These are phyloP conservation scores for Dipodascopsis uninucleata DNA, from an alignment of 805 yeast species.

Conservation along the genomic window DNA sequence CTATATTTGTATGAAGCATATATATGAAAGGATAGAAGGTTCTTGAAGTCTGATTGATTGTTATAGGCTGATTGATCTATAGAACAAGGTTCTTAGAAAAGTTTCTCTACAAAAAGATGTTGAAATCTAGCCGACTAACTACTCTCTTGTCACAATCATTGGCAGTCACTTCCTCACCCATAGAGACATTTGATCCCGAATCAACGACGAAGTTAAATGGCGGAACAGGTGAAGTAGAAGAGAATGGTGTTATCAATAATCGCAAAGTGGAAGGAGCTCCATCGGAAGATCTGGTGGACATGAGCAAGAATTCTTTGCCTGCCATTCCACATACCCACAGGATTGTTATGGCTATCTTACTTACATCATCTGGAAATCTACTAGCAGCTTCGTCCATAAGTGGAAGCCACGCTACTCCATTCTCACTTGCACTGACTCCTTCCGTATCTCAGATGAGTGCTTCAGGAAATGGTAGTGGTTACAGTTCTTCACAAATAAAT, in stretches of 20 bases:
- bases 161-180: slow-evolving; percentile 10
- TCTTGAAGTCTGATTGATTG: background rate
- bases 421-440: slow-evolving; percentile 22
- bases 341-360: slow-evolving; percentile 21
- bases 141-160: slow-evolving; percentile 25
- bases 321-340: slow-evolving; percentile 17
- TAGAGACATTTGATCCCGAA: slow-evolving; percentile 13
- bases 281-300: too few relatives aligned
- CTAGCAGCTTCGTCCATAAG: slow-evolving; percentile 18
- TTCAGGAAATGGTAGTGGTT: background rate
- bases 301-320: too few relatives aligned
- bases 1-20: background rate
- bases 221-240: background rate
- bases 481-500: background rate
- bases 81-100: background rate
- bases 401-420: background rate
- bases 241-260: background rate
- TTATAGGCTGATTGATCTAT: background rate
- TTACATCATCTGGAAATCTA: slow-evolving; percentile 17
- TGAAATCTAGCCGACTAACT: slow-evolving; percentile 27
- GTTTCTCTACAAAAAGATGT: slow-evolving; percentile 12
- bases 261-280: background rate
- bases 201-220: background rate
- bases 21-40: background rate
- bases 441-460: slow-evolving; percentile 17